Conservation (phyloP, 768 basidiomycete species). For the Macrolepiota dolichaula region DNA sequence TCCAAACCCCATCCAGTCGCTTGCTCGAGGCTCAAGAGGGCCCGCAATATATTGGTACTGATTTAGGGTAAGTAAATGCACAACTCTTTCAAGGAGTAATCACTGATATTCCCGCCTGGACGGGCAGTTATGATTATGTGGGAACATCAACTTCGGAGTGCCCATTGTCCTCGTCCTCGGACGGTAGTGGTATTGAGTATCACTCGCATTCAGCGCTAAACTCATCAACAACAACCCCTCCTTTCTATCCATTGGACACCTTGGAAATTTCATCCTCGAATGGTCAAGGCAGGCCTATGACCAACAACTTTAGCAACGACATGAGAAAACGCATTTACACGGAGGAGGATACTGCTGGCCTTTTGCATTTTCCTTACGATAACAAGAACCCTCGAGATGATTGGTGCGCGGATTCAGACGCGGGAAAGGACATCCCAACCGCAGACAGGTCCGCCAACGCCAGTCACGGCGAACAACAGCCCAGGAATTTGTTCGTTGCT, state of each 20-base stretch:
- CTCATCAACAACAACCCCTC: neutral
- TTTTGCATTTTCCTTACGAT: neutral
- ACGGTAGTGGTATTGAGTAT: neutral
- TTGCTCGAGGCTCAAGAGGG: neutral
- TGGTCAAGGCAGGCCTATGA: neutral
- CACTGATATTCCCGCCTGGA: neutral
- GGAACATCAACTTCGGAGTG: neutral
- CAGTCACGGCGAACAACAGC: neutral
- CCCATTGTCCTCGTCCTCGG: neutral
- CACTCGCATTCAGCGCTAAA: neutral
- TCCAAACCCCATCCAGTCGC: neutral
- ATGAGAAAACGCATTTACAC: neutral
- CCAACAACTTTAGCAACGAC: neutral
- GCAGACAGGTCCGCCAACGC: too few species aligned
- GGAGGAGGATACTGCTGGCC: neutral
- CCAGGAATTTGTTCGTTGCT: neutral
- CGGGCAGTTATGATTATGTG: neutral
- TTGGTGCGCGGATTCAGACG: neutral
- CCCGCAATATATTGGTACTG: neutral
- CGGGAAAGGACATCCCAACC: neutral
- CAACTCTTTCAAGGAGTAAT: neutral
- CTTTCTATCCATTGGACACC: constrained; percentile 1
- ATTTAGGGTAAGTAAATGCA: neutral
- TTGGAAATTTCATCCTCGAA: neutral
- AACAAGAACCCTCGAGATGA: neutral